These are phyloP conservation scores for Yamadazyma insecticola DNA, from an alignment of 805 yeast species.

Conservation along the genomic window DNA sequence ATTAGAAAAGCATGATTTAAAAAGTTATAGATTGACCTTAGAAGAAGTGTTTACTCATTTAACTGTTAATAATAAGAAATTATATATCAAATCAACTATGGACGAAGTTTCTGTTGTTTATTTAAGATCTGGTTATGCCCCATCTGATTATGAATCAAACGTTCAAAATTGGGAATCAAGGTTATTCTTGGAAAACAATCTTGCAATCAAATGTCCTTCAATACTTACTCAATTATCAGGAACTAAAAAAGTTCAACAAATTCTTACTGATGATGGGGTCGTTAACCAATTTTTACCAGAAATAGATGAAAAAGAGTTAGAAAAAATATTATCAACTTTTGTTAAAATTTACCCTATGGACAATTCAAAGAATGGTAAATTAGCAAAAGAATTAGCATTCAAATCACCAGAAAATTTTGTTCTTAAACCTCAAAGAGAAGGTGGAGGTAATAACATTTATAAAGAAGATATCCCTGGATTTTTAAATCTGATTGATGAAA, in stretches of 20 bases:
- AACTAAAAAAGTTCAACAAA: conserved; percentile 89
- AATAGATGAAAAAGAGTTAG: conserved; percentile 21
- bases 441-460: conserved; percentile 96
- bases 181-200: conserved; percentile 60
- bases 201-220: conserved; percentile 90
- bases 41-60: conserved; percentile 49
- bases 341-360: conserved; percentile 88
- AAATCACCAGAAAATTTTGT: conserved; percentile 70
- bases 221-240: conserved; percentile 88
- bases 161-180: conserved; percentile 78
- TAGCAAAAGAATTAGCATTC: conserved; percentile 64
- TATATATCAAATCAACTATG: conserved; percentile 49
- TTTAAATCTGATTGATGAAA: conserved; percentile 52
- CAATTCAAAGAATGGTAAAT: conserved; percentile 53
- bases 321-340: conserved; percentile 54
- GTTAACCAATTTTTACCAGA: conserved; percentile 45
- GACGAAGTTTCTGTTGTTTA: conserved; percentile 85
- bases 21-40: conserved; percentile 63
- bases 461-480: conserved; percentile 79
- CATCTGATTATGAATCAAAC: conserved; percentile 61
- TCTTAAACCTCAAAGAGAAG: conserved; percentile 96
- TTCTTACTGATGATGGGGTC: conserved; percentile 55
- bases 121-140: conserved; percentile 86
- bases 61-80: conserved; percentile 38
- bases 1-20: conserved; percentile 50